These are phyloP conservation scores for Waltiozyma sp. DNA, from an alignment of 1,139 yeast genomes.

Conservation along the genomic window DNA sequence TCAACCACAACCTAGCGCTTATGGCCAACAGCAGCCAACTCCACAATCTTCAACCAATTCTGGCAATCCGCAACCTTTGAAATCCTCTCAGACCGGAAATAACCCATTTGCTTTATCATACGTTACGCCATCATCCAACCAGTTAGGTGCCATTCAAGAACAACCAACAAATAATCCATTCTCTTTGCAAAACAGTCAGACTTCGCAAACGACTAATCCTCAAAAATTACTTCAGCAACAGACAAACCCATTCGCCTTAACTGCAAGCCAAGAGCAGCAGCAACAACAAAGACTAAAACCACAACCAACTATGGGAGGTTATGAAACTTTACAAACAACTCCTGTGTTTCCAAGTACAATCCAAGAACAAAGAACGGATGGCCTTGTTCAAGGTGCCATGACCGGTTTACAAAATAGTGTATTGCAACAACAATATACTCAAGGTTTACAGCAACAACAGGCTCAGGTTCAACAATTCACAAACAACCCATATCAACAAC, in stretches of 20 bases:
- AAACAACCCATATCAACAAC: conserved; percentile 3
- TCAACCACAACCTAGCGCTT: conserved; percentile 9
- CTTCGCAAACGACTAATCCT: conserved; percentile 5
- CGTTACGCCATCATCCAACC: conserved; percentile 11
- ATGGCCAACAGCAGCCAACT: conserved; percentile 12
- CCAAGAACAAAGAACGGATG: conserved; percentile 22
- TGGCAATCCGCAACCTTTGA: conserved; percentile 13
- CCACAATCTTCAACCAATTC: conserved; percentile 15
- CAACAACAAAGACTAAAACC: conserved; percentile 15
- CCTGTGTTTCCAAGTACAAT: conserved; percentile 59
- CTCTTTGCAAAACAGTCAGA: conserved; percentile 18
- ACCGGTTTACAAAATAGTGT: conserved; percentile 14
- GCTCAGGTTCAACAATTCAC: conserved; percentile 12
- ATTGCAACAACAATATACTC: conserved; percentile 7
- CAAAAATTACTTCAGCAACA: conserved; percentile 12
- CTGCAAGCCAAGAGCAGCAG: conserved; percentile 19
- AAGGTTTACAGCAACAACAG: conserved; percentile 16
- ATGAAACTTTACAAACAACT: conserved; percentile 48
- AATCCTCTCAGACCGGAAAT: conserved; percentile 18
- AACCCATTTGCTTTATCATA: conserved; percentile 23
- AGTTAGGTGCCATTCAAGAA: conserved; percentile 11
- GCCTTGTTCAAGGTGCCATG: conserved; percentile 19
- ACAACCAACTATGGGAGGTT: conserved; percentile 59
- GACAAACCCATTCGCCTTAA: conserved; percentile 9
- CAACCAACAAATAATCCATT: conserved; percentile 8